These are phyloP conservation scores for Globisporangium rhizosaccharum DNA, from an alignment of 352 stramenopile species.

Conservation along the genomic window DNA sequence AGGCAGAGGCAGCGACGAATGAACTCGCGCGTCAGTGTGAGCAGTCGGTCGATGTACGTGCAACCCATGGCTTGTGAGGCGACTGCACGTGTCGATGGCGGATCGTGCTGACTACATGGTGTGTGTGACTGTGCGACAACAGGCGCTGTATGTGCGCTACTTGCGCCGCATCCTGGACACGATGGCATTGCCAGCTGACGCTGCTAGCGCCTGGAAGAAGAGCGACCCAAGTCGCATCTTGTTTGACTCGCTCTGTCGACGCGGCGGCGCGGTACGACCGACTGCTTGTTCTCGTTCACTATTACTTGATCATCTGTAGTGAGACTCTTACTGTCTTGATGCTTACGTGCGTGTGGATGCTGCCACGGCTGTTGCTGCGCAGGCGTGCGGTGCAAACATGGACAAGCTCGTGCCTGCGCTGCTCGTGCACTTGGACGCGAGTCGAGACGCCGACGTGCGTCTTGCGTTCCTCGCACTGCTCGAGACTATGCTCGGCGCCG, in stretches of 20 bases:
- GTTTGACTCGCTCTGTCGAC: constrained; percentile 76
- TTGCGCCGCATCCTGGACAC: constrained; percentile 45
- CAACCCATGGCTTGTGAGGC: not conserved
- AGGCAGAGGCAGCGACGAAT: constrained; percentile 35
- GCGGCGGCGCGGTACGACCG: constrained; percentile 42
- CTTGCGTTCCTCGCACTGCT: constrained; percentile 80
- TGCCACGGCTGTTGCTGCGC: not conserved
- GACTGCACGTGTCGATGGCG: not conserved
- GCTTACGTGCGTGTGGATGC: not conserved
- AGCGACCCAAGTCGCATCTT: constrained; percentile 48
- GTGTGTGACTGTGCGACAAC: not conserved
- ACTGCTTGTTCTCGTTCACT: not conserved
- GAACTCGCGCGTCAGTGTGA: constrained; percentile 27
- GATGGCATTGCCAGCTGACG: constrained; percentile 44
- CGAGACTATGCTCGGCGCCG: constrained; percentile 70
- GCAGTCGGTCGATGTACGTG: constrained; percentile 38
- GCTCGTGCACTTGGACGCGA: constrained; percentile 56
- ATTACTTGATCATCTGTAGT: not conserved
- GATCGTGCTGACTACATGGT: not conserved
- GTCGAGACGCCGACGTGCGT: constrained; percentile 68
- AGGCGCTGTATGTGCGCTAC: constrained; percentile 58
- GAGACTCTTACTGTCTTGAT: not conserved
- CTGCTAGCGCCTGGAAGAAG: constrained; percentile 49
- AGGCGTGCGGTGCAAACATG: constrained; percentile 65
- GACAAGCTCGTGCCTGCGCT: constrained; percentile 52